Conservation (phyloP, 495 filamentous ascomycete genomes). For the Mytilinidion resinicola region DNA sequence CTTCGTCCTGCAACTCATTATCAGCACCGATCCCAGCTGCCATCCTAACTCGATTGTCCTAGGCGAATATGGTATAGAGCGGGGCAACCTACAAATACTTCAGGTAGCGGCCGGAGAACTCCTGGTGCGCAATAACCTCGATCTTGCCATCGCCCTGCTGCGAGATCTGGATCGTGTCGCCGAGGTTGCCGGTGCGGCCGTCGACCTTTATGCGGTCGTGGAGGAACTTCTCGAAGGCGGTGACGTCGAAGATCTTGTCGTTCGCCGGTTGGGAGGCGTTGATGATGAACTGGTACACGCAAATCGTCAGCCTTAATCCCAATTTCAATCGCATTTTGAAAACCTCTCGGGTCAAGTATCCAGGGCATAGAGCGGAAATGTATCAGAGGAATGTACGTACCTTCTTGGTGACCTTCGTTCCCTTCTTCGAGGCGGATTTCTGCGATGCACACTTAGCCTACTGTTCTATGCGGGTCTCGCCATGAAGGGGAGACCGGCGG, state of each 20-base stretch:
- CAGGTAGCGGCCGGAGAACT: constrained; percentile 96
- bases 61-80: background rate
- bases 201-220: constrained; percentile 99
- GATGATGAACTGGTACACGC: constrained; percentile 78
- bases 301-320: background rate
- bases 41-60: background rate
- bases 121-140: constrained; percentile 93
- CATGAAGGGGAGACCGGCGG: constrained; percentile 28
- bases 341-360: background rate
- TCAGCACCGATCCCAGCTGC: constrained; percentile 11
- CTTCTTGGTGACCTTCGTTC: constrained; percentile 66
- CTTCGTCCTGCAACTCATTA: constrained; percentile 67
- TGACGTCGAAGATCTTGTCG: constrained; percentile 99
- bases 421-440: constrained; percentile 60
- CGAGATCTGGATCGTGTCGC: constrained; percentile 84
- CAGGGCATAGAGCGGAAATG: background rate
- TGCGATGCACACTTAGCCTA: constrained; percentile 77
- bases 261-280: constrained; percentile 93
- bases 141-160: constrained; percentile 92
- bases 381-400: constrained; percentile 32
- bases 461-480: constrained; percentile 56
- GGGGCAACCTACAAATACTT: constrained; percentile 84
- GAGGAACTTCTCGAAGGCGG: constrained; percentile 99
- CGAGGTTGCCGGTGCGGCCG: constrained; percentile 94
- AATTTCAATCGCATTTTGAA: no score